Evolutionary conservation across 1,284 basidiomycete genomes (phyloP).

Genomic region (Vanrija sp.): DNA sequence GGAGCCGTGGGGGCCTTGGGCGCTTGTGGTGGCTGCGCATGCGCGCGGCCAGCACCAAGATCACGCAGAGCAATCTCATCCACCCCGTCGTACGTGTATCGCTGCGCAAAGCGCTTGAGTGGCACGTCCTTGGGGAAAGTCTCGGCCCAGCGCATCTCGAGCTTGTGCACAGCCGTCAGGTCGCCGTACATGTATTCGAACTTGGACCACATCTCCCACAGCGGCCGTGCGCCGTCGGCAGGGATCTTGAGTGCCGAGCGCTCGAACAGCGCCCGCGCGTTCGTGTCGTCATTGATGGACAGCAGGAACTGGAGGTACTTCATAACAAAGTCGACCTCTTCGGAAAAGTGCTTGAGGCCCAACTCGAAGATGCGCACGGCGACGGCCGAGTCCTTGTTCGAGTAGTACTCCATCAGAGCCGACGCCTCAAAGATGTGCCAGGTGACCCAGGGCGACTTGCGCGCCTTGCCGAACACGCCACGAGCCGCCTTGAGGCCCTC

Average conservation of each 20-base stretch:
- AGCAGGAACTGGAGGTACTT: conserved; percentile 91
- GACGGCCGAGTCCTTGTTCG: conserved; percentile 76
- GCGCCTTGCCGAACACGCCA: conserved; percentile 74
- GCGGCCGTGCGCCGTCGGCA: conserved; percentile 70
- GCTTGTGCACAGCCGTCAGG: conserved; percentile 78
- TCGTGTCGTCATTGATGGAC: conserved; percentile 90
- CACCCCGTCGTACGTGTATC: conserved; percentile 79
- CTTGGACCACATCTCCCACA: conserved; percentile 94
- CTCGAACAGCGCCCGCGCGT: conserved; percentile 94
- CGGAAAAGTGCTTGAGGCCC: conserved; percentile 78
- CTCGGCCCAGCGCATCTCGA: conserved; percentile 83
- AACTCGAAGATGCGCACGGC: conserved; percentile 92
- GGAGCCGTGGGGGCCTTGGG: neutral
- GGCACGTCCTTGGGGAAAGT: conserved; percentile 81
- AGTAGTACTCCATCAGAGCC: conserved; percentile 94
- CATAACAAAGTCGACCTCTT: conserved; percentile 80
- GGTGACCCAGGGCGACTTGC: conserved; percentile 76
- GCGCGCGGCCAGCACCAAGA: conserved; percentile 64
- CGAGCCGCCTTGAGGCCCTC: conserved; percentile 78
- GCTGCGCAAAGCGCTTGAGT: conserved; percentile 85
- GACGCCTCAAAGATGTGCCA: conserved; percentile 95
- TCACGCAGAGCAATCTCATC: conserved; percentile 87
- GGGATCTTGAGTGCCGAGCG: conserved; percentile 64
- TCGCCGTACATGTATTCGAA: conserved; percentile 96
- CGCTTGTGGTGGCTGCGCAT: neutral